Base-by-base conservation (phyloP, 176 grass and related monocot genomes). In the Metroxylon sagu region DNA sequence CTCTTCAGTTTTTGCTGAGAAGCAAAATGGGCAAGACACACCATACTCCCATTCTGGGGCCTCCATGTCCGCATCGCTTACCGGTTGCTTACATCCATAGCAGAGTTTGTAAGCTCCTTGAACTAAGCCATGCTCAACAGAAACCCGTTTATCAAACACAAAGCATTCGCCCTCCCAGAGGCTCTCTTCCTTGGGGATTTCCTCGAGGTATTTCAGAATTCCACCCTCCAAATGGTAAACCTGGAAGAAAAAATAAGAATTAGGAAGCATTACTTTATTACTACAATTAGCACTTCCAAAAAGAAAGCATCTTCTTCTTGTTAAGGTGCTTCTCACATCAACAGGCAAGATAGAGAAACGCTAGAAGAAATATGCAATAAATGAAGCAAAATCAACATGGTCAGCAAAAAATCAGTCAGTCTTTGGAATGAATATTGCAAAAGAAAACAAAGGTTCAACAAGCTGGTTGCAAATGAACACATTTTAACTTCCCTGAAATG, bases 211-310 rank as follows among this genome's bases (percentile, higher is more conserved):
- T 53, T 88, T 97, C 26, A 97, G 82, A 73, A 97, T 97, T 14
- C 92, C 92, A 23, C 87, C 92, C 57, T 97, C 92, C 62, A 97
- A 79, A 78, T 97, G 87, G 65, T 97, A 88, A 72, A 97, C 92
- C 92, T 97, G 66, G 12, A 72, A 43, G 5, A 19, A 19, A 39
- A 26, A 58, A 49, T 19, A 49, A 8, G 53, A 54, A 57, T 17
- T 49, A 43, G 31, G 29, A 69, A 56, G 53, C 53, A 58, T 43
- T 43, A 43, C 8, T 43, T 7, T 12, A 43, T 43, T 43, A 14
- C 8, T 43, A 43, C 7, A 43, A 43, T 43, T 43, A 12, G 35
- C 35, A 43, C 35, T 43, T 43, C 10, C 35, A 43, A 43, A 43
- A 43, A 43, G 35, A 43, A 43, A 43, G 35, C 35, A 43, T 43